Conservation (phyloP, 768 basidiomycete genomes). For the Agaricus bisporus region DNA sequence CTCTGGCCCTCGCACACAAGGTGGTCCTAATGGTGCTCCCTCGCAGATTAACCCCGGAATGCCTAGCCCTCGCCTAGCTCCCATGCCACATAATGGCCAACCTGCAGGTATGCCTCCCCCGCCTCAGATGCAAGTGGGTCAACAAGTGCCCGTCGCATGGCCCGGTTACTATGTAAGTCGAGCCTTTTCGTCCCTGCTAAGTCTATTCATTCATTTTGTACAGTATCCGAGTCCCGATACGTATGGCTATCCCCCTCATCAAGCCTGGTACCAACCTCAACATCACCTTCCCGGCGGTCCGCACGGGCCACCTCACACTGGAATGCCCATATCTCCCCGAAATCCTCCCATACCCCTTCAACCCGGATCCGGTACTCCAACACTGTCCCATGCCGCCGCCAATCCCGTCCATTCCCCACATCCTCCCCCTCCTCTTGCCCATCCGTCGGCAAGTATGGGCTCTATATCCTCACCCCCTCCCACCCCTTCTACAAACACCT, state of each 20-base stretch:
- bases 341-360: conserved; percentile 49
- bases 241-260: conserved; percentile 35
- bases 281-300: conserved; percentile 43
- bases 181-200: conserved; percentile 4
- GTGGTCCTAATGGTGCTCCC: conserved; percentile 52
- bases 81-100: conserved; percentile 50
- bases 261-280: conserved; percentile 36
- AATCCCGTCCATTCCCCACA: conserved; percentile 36
- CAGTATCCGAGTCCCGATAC: conserved; percentile 41
- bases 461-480: conserved; percentile 60
- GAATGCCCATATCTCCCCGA: conserved; percentile 67
- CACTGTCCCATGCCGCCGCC: conserved; percentile 52
- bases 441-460: conserved; percentile 37
- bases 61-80: conserved; percentile 62
- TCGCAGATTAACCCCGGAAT: conserved; percentile 34
- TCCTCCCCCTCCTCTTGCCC: conserved; percentile 44
- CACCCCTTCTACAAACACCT: conserved; percentile 51
- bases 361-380: conserved; percentile 58
- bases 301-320: conserved; percentile 40
- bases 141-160: conserved; percentile 38
- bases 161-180: conserved; percentile 52
- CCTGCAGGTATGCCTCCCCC: conserved; percentile 45
- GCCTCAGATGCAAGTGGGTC: conserved; percentile 30
- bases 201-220: conserved; percentile 4
- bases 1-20: conserved; percentile 45